Evolutionary conservation across 129 eudicot genomes (phyloP), one percentile per base, ranked within the genome.

Genomic region (Artemisia argyi): DNA sequence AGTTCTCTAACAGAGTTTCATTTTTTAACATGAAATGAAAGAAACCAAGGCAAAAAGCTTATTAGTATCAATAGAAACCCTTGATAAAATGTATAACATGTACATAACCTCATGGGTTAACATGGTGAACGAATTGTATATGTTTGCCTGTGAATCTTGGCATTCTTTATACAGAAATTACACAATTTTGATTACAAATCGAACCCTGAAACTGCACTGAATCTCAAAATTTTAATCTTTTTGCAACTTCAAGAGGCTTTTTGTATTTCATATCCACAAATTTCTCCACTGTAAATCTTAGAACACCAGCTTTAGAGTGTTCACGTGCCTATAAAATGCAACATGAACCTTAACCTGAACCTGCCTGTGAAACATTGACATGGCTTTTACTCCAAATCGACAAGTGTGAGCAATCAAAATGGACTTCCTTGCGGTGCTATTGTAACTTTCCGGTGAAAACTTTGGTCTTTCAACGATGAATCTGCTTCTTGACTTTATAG

Each of bases 241-340:
- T 54, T 59, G 68, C 13, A 57, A 46, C 70, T 71, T 83, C 83
- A 75, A 26, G 74, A 72, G 71, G 72, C 82, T 51, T 79, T 51
- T 39, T 63, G 59, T 53, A 53, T 57, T 39, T 35, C 48, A 39
- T 53, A 57, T 26, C 44, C 65, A 66, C 51, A 61, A 5, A 20
- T 62, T 35, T 49, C 56, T 42, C 47, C 55, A 24, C 68, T 76
- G 73, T 47, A 39, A 65, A 35, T 14, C 57, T 82, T 69, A 89
- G 59, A 85, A 82, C 76, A 86, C 84, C 63, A 88, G 49, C 80
- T 75, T 82, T 76, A 69, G 84, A 28, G 82, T 60, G 68, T 68
- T 71, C 52, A 70, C 12, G 51, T 62, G 78, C 46, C 75, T 79
- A 67, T 54, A 81, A 49, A 65, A 19, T 26, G 78, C 72, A 13